Base-by-base conservation (phyloP, 192 early-diverging fungal genomes). In the Thoreauomyces humboldtii region DNA sequence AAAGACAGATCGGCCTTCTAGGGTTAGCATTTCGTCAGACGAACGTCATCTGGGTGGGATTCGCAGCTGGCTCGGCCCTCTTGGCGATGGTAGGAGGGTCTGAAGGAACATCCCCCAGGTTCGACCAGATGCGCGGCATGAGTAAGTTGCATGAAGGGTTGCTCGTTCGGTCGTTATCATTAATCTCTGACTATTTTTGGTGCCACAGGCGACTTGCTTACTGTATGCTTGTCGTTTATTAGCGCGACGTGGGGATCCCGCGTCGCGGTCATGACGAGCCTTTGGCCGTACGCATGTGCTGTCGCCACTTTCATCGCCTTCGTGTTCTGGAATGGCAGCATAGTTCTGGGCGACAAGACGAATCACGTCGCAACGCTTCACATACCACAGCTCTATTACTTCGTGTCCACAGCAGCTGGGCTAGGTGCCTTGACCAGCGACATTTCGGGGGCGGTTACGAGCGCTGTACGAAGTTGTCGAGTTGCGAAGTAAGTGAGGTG, bases 321-420 rank as follows among this genome's bases (percentile, higher is more conserved):
- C 78, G 65, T 98, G 0, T 45, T 76, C 15, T 88, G 77, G 75
- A 95, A 96, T 67, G 78, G 77, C 0, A 91, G 94, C 3, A 91
- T 98, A 45, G 93, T 92, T 24, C 70, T 98, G 5, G 92, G 88
- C 28, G 96, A 98, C 77, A 83, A 82, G 57, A 66, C 83, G 3
- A 88, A 97, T 67, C 96, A 98, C 74, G 65, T 88, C 31, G 82
- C 89, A 1, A 81, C 77, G 15, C 24, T 88, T 28, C 92, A 98
- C 71, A 48, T 93, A 5, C 88, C 90, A 19, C 96, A 97, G 70
- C 42, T 94, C 19, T 80, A 93, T 29, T 98, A 98, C 74, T 96
- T 89, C 80, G 72, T 69, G 35, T 61, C 37, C 21, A 53, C 62
- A 7, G 9, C 53, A 6, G 15, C 45, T 28, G 77, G 77, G 1